Conservation (phyloP, 768 basidiomycete genomes). For the Podaxis mareebaensis region DNA sequence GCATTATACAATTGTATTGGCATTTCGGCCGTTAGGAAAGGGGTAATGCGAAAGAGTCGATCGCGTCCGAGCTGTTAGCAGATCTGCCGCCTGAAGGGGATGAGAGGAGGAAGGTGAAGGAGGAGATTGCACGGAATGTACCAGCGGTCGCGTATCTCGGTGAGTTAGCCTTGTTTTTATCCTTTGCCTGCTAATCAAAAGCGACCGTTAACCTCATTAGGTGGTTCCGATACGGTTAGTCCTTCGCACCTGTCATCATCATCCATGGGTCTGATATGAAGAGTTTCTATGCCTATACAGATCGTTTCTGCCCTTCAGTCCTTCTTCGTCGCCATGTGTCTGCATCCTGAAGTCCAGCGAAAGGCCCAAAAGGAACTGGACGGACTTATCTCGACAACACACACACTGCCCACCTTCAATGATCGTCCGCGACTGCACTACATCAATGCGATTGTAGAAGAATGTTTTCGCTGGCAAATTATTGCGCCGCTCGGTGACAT, state of each 20-base stretch:
- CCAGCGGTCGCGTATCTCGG: constrained; percentile 31
- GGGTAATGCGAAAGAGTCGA: not conserved
- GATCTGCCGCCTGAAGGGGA: constrained; percentile 1
- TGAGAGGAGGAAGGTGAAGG: not conserved
- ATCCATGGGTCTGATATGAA: not conserved
- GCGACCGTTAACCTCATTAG: constrained; percentile 19
- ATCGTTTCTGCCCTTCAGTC: constrained; percentile 28
- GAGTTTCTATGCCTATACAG: constrained; percentile 17
- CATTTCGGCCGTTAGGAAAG: not conserved
- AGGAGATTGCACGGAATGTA: constrained; percentile 10
- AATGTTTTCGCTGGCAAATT: constrained; percentile 24
- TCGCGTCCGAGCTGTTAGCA: constrained; percentile 8
- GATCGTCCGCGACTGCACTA: constrained; percentile 36
- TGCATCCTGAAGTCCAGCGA: constrained; percentile 34
- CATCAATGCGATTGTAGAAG: constrained; percentile 33
- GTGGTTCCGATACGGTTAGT: constrained; percentile 40
- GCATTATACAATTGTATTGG: not conserved
- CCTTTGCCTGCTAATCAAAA: not conserved
- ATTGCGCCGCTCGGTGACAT: constrained; percentile 20
- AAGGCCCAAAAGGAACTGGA: constrained; percentile 44
- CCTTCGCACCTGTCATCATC: not conserved
- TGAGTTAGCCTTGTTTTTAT: constrained; percentile 16
- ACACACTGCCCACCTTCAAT: constrained; percentile 32
- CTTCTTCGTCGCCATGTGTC: constrained; percentile 40
- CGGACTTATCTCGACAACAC: constrained; percentile 30